Evolutionary conservation across 225 moss, liverwort and hornwort genomes (phyloP).

Genomic region (Takakia lepidozioides): DNA sequence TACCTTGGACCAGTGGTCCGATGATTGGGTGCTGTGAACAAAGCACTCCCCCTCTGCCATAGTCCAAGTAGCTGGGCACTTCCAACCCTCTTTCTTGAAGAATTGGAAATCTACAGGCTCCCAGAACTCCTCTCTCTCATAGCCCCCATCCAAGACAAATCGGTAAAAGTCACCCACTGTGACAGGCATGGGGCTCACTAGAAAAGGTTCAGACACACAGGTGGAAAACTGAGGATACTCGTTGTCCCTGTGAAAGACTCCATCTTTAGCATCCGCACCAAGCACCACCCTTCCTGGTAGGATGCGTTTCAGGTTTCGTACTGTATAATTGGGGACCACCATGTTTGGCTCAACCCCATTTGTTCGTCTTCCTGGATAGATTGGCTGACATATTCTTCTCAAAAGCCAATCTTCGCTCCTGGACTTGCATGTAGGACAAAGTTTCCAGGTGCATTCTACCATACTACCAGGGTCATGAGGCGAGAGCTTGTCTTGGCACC

Average conservation of each 20-base stretch:
- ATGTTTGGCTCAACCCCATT: neutral
- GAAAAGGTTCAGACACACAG: slow-evolving; percentile 14
- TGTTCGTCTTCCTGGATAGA: neutral
- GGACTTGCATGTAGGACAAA: slow-evolving; percentile 71
- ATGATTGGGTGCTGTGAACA: slow-evolving; percentile 39
- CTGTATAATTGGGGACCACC: slow-evolving; percentile 4
- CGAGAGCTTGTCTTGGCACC: slow-evolving; percentile 7
- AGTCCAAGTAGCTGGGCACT: slow-evolving; percentile 74
- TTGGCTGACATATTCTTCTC: slow-evolving; percentile 41
- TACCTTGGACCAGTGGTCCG: slow-evolving; percentile 53
- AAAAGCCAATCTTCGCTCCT: slow-evolving; percentile 55
- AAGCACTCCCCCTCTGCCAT: slow-evolving; percentile 42
- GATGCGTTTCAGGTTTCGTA: slow-evolving; percentile 27
- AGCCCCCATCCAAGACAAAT: slow-evolving; percentile 63
- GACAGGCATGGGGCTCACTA: slow-evolving; percentile 42
- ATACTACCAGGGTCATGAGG: slow-evolving; percentile 42
- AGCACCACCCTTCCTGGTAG: slow-evolving; percentile 40
- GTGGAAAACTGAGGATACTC: slow-evolving; percentile 42
- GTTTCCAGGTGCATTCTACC: slow-evolving; percentile 91
- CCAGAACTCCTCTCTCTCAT: slow-evolving; percentile 40
- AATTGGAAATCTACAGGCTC: slow-evolving; percentile 39
- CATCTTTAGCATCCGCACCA: slow-evolving; percentile 28
- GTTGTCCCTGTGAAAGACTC: slow-evolving; percentile 75
- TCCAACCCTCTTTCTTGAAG: slow-evolving; percentile 33
- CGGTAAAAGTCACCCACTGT: slow-evolving; percentile 45